Evolutionary conservation across 495 filamentous ascomycete species (phyloP), one percentile per base, ranked within the genome.

Genomic region (Xylaria grammica): DNA sequence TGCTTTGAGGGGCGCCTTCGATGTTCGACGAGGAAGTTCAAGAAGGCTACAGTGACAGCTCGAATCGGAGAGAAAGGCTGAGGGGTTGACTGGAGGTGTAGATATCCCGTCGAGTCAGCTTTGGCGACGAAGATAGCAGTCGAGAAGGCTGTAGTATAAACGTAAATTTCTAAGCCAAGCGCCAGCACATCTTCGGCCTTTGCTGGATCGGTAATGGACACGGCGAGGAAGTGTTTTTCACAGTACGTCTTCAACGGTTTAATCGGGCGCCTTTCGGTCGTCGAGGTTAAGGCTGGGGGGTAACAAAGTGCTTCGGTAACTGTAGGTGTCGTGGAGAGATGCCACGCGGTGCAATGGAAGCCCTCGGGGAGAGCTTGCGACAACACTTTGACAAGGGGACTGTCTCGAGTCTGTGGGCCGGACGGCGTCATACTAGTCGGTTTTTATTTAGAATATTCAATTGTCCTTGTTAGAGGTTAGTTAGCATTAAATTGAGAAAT

Each of bases 61-160:
- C 87, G 86, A 30, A 97, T 81, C 0, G 91, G 86, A 1, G 93
- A 97, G 1, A 85, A 85, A 19, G 84, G 84, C 49, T 82, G 78
- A 2, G 84, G 79, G 1, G 89, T 72, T 30, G 84, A 76, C 40
- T 93, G 82, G 0, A 89, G 79, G 70, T 90, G 82, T 27, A 97
- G 77, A 68, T 91, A 94, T 50, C 95, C 95, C 1, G 94, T 97
- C 17, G 94, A 97, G 76, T 99, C 95, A 52, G 95, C 95, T 78
- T 99, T 99, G 60, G 92, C 93, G 40, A 99, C 89, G 77, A 98
- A 99, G 36, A 98, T 84, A 38, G 89, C 96, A 4, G 90, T 96
- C 34, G 91, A 84, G 76, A 87, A 85, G 65, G 86, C 86, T 34
- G 91, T 96, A 22, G 90, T 88, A 67, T 89, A 88, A 53, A 96